Percentiles rank a stretch among this genome's conserved stretches.
phyloP scores from a whole-genome alignment of 2,329 filamentous ascomycete genomes.

The Orbilia oligospora region DNA sequence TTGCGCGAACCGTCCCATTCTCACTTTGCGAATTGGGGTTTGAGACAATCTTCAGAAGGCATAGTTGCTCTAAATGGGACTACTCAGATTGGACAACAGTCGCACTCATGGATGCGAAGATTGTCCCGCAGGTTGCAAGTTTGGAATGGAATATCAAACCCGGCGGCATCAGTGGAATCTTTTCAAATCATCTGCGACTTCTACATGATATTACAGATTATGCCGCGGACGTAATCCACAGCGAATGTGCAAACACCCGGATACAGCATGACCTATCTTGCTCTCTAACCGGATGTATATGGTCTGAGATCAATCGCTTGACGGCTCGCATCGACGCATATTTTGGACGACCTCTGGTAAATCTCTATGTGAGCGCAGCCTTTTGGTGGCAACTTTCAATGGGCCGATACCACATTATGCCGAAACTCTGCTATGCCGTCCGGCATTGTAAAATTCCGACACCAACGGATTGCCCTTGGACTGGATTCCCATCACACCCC shows the following conservation, averaged over 20 bases:
- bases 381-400: neutral
- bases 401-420: conserved; percentile 7
- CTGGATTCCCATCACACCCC: neutral
- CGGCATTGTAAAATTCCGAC: neutral
- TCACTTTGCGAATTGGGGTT: neutral
- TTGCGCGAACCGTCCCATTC: neutral
- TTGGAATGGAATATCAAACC: neutral
- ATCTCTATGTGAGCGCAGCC: neutral
- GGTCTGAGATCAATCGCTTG: neutral
- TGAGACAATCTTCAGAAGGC: neutral
- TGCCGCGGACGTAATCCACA: neutral
- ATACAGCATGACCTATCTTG: conserved; percentile 1
- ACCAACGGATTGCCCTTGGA: conserved; percentile 5
- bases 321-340: neutral
- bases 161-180: neutral
- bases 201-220: conserved; percentile 1
- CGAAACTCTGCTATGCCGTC: neutral
- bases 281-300: neutral
- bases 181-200: neutral
- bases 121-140: neutral
- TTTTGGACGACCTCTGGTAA: neutral
- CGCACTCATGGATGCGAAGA: neutral
- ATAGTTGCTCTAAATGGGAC: neutral
- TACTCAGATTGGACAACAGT: neutral
- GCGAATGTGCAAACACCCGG: neutral